phyloP scores from a whole-genome alignment of 306 rosid species.

The Dicorynia guianensis region DNA sequence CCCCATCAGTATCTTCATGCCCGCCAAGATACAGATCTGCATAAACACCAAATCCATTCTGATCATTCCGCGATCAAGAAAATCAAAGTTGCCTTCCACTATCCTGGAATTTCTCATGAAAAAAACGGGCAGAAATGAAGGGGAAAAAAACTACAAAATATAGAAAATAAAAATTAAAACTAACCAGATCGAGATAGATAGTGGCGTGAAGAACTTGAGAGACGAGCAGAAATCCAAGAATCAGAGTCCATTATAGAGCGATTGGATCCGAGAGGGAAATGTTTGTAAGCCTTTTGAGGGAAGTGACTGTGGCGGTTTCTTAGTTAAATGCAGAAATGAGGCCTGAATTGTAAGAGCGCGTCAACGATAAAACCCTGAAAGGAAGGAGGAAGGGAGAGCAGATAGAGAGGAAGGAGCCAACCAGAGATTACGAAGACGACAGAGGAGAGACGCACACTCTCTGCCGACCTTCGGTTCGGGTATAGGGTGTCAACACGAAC shows the following conservation, averaged over 20 bases:
- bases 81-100: background rate
- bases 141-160: background rate
- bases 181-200: slow-evolving; percentile 68
- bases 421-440: slow-evolving; percentile 41
- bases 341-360: background rate
- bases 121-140: background rate
- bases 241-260: slow-evolving; percentile 60
- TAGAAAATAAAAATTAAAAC: background rate
- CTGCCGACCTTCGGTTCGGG: slow-evolving; percentile 41
- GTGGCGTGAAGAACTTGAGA: slow-evolving; percentile 45
- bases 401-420: background rate
- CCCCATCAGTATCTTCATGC: slow-evolving; percentile 61
- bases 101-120: background rate
- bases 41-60: background rate
- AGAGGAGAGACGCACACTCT: slow-evolving; percentile 30
- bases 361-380: slow-evolving; percentile 48
- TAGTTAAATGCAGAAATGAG: background rate
- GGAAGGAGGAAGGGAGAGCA: background rate
- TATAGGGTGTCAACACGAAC: background rate
- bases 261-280: background rate
- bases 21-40: slow-evolving; percentile 67
- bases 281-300: background rate
- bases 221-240: slow-evolving; percentile 51
- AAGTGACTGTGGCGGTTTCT: background rate
- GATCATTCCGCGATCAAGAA: background rate